phyloP scores from a whole-genome alignment of 352 stramenopile species.

The Phytophthora cryptogea region DNA sequence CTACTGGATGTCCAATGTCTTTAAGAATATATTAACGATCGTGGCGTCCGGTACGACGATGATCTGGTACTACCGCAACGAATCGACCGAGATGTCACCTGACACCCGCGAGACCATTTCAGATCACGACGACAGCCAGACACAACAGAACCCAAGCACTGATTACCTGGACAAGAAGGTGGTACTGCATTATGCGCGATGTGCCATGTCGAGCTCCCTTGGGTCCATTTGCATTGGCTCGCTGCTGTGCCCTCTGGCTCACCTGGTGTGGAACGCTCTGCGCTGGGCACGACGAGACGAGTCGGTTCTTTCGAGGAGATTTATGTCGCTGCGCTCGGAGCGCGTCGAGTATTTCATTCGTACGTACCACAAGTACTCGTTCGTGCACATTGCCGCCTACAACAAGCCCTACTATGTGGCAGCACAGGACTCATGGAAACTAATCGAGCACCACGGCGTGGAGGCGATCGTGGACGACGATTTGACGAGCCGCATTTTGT shows the following conservation, averaged over 20 bases:
- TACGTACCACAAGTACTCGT: conserved; percentile 88
- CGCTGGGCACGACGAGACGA: conserved; percentile 78
- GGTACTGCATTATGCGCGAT: conserved; percentile 71
- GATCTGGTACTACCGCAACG: conserved; percentile 87
- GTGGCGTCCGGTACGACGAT: conserved; percentile 81
- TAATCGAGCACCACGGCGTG: conserved; percentile 81
- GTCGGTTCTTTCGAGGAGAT: conserved; percentile 63
- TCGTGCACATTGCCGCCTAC: conserved; percentile 83
- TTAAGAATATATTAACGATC: conserved; percentile 85
- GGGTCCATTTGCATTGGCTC: conserved; percentile 85
- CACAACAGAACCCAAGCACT: conserved; percentile 16
- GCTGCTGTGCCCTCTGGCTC: conserved; percentile 75
- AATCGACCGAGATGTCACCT: conserved; percentile 63
- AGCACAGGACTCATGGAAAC: conserved; percentile 72
- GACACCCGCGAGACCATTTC: conserved; percentile 39
- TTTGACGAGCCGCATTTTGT: conserved; percentile 75
- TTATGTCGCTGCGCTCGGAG: conserved; percentile 64
- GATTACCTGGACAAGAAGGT: conserved; percentile 52
- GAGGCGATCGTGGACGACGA: conserved; percentile 88
- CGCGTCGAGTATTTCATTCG: conserved; percentile 77
- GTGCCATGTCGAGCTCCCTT: conserved; percentile 73
- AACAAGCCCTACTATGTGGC: conserved; percentile 82
- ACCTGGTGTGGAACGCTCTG: conserved; percentile 79
- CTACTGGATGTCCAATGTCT: conserved; percentile 89
- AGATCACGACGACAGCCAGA: conserved; percentile 39